Evolutionary conservation across 192 early-diverging fungal species (phyloP), one percentile per base, ranked within the genome.

Genomic region (Entomortierella lignicola): DNA sequence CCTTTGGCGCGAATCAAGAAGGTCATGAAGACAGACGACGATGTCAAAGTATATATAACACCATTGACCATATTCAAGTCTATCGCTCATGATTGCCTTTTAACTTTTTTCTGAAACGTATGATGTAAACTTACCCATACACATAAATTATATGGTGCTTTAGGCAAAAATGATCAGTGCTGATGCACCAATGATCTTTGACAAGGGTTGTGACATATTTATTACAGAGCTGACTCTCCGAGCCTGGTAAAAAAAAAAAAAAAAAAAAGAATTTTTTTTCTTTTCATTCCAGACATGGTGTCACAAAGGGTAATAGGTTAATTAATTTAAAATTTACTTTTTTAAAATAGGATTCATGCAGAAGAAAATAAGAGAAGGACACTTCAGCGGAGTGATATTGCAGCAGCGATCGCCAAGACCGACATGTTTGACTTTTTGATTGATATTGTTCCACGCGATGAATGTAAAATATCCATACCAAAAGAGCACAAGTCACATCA

Each of bases 341-440:
- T 23, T 23, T 11, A 25, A 54, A 51, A 37, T 20, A 89, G 94
- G 94, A 91, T 95, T 51, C 92, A 96, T 52, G 94, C 97, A 4
- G 97, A 99, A 84, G 96, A 98, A 75, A 96, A 95, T 80, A 99
- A 99, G 82, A 87, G 97, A 30, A 90, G 97, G 42, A 99, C 97
- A 8, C 81, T 99, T 47, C 97, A 98, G 84, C 82, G 95, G 52
- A 92, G 90, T 43, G 97, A 99, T 69, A 93, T 97, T 29, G 93
- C 94, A 21, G 89, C 89, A 39, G 97, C 96, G 0, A 90, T 97
- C 21, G 88, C 89, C 63, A 94, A 95, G 68, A 89, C 91, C 37
- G 97, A 99, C 73, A 93, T 94, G 92, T 99, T 95, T 86, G 97
- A 99, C 69, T 99, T 99, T 80, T 81, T 99, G 69, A 97, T 99